These are phyloP conservation scores for Ricinus communis DNA, from an alignment of 345 rosid species.

Conservation along the genomic window DNA sequence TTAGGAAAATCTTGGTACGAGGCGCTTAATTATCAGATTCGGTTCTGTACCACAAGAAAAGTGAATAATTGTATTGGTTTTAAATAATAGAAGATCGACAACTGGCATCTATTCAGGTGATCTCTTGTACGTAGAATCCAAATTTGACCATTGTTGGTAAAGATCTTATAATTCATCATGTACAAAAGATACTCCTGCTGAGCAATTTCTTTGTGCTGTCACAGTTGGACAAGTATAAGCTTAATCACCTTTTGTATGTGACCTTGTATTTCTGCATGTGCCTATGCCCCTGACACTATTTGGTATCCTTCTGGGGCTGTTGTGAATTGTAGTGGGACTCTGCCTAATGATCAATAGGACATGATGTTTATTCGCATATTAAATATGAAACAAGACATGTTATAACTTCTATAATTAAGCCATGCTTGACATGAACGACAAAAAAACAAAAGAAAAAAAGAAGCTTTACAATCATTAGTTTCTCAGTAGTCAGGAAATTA, in stretches of 20 bases:
- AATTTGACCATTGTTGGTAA: not conserved
- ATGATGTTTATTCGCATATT: not conserved
- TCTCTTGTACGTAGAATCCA: no score
- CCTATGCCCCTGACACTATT: not conserved
- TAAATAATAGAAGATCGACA: not conserved
- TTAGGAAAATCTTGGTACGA: not conserved
- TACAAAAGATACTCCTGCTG: not conserved
- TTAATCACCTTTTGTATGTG: no score
- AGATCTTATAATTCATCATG: not conserved
- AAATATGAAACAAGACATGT: not conserved
- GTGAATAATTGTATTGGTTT: not conserved
- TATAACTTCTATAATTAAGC: not conserved
- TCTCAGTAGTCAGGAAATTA: not conserved
- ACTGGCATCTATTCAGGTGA: no score
- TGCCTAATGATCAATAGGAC: not conserved
- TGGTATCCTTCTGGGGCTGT: not conserved
- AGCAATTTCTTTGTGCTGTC: not conserved
- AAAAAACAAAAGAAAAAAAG: no score
- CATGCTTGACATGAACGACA: no score
- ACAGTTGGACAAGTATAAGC: not conserved
- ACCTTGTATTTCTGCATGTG: not conserved
- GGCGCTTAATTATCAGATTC: not conserved
- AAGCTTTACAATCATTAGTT: not conserved
- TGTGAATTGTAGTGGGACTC: no score
- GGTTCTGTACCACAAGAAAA: not conserved